phyloP scores from a whole-genome alignment of 2,329 filamentous ascomycete species.

The Seiridium unicorne region DNA sequence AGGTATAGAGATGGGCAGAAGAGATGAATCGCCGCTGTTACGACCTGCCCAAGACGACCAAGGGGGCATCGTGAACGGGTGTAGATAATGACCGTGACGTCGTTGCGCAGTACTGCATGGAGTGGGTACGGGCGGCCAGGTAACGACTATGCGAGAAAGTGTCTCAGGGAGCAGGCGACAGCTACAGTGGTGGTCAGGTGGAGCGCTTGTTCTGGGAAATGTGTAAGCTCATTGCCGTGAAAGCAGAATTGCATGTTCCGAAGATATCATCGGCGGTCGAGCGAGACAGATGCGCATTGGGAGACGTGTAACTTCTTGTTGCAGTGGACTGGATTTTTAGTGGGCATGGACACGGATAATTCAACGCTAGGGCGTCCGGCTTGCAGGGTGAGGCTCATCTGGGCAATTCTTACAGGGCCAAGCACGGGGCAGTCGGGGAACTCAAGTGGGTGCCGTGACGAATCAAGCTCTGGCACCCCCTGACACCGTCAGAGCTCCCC shows the following conservation, averaged over 20 bases:
- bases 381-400: background rate
- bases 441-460: slow-evolving; percentile 1
- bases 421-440: background rate
- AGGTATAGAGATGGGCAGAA: slow-evolving; percentile 33
- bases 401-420: background rate
- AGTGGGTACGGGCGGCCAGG: background rate
- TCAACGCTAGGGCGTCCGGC: background rate
- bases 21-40: slow-evolving; percentile 26
- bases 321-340: background rate
- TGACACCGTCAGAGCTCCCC: background rate
- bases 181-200: background rate
- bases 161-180: background rate
- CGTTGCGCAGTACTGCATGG: slow-evolving; percentile 11
- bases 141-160: background rate
- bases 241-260: background rate
- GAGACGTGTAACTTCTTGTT: slow-evolving; percentile 6
- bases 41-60: slow-evolving; percentile 32
- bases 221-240: background rate
- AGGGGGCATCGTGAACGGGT: slow-evolving; percentile 31
- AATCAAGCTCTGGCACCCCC: slow-evolving; percentile 1
- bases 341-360: background rate
- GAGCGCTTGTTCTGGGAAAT: background rate
- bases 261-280: background rate
- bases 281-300: slow-evolving; percentile 3
- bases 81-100: slow-evolving; percentile 14